Base-by-base conservation (phyloP, 176 grass and related monocot species). In the Aegilops bicornis region DNA sequence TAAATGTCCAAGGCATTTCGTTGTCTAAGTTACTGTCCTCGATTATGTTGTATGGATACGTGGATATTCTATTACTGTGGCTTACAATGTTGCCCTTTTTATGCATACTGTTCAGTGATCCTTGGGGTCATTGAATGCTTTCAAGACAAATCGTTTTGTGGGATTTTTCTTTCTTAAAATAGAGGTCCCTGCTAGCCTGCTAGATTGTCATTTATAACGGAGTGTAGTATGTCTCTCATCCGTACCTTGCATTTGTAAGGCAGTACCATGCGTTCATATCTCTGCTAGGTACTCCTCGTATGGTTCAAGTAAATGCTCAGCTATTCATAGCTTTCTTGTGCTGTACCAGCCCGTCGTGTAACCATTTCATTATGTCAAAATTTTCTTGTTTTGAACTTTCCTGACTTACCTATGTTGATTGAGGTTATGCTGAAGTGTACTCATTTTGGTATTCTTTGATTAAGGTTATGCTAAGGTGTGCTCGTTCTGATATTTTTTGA, bases 141-240 rank as follows among this genome's bases (percentile, higher is more conserved):
- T 62, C 19, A 71, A 82, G 82, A 54, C 71, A 91, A 76, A 74
- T 85, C 30, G 6, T 91, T 45, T 65, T 85, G 70, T 48, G 13
- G 11, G 77, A 54, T 67, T 61, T 82, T 78, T 31, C 74, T 64
- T 30, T 54, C 15, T 65, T 54, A 24, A 45, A 43, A 65, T 42
- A 66, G 64, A 27, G 61, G 7, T 52, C 56, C 27, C 79, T 73
- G 56, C 84, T 83, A 58, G 58, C 40, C 65, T 64, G 50, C 52
- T 52, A 70, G 83, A 76, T 75, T 83, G 54, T 83, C 89, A 91
- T 88, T 88, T 91, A 88, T 70, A 77, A 40, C 61, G 22, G 87
- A 85, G 42, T 88, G 89, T 85, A 78, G 68, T 64, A 85, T 91
- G 77, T 77, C 85, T 85, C 82, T 56, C 54, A 77, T 85, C 64